Evolutionary conservation across 805 yeast genomes (phyloP), one percentile per base, ranked within the genome.

Genomic region (Tetrapisispora taiwanensis): DNA sequence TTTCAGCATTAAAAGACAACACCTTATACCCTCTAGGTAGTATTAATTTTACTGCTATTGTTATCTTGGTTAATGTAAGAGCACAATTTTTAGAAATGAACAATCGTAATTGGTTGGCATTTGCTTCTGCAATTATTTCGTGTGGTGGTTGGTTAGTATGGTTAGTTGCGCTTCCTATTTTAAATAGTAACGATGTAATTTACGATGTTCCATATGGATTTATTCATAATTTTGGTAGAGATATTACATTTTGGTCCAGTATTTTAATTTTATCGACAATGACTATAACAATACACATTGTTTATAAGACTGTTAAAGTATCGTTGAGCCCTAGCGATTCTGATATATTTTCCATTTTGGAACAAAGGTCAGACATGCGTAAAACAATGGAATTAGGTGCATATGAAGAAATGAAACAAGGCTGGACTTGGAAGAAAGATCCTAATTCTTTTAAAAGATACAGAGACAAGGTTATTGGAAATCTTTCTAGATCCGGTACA

Each of bases 171-270:
- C 74, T 90, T 39, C 84, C 89, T 57, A 73, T 72, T 3, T 64
- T 89, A n/a, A 82, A 85, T 59, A 68, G 65, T 63, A 55, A 63
- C 57, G 52, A 75, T 66, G 57, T 75, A 57, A 42, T 84, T 13
- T 88, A 76, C 62, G 84, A 75, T 59, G 96, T 84, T 2, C 68
- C 71, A 7, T 71, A 75, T 48, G 95, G 92, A 2, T 68, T 92
- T 39, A 70, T 72, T 46, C 63, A 78, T 40, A 77, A 77, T 42
- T 87, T 86, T 67, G 97, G 97, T 19, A 63, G 51, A 18, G 97
- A 92, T 58, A 60, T 70, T n/a, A 72, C 84, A 0, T 90, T 88
- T 78, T 92, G 97, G 97, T 85, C 86, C 1, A 63, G 86, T 0
- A 65, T 84, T 30, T 56, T 86, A 27, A 71, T 79, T 1, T 58